Evolutionary conservation across 306 rosid genomes (phyloP).

Genomic region (Coriaria nepalensis): DNA sequence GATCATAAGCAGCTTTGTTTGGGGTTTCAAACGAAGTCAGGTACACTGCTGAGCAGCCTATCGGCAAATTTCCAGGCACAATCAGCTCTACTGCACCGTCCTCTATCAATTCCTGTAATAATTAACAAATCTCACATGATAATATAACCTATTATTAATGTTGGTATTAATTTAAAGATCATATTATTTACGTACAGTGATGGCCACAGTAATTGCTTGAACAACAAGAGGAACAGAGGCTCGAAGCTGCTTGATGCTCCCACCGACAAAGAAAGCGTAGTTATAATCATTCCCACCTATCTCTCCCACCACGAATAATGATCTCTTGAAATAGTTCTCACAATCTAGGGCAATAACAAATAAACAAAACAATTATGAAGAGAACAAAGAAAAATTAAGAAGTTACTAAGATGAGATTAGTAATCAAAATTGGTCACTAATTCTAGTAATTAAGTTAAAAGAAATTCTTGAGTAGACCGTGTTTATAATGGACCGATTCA

Average conservation of each 20-base stretch:
- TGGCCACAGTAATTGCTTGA: constrained; percentile 29
- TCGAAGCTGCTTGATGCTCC: constrained; percentile 26
- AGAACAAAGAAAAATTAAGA: too few relatives aligned
- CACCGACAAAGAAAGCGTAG: constrained; percentile 31
- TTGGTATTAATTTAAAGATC: too few relatives aligned
- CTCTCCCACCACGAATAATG: constrained; percentile 62
- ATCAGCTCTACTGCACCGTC: constrained; percentile 51
- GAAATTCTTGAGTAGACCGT: too few relatives aligned
- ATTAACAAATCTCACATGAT: too few relatives aligned
- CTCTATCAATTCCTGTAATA: constrained; percentile 49
- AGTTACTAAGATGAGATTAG: too few relatives aligned
- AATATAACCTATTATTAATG: too few relatives aligned
- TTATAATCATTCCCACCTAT: constrained; percentile 77
- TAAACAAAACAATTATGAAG: background rate
- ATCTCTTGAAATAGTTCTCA: constrained; percentile 33
- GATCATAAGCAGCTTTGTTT: constrained; percentile 28
- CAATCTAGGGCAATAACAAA: constrained; percentile 36
- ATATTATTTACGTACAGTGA: constrained; percentile 30
- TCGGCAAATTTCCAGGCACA: constrained; percentile 63
- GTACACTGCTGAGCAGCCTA: constrained; percentile 47
- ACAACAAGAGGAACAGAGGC: constrained; percentile 32
- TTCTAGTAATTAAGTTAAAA: too few relatives aligned
- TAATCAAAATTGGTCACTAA: too few relatives aligned
- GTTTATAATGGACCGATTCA: too few relatives aligned
- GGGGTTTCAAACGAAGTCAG: constrained; percentile 28